Evolutionary conservation across 768 basidiomycete species (phyloP), one percentile per base, ranked within the genome.

Genomic region (Mycena indigotica): DNA sequence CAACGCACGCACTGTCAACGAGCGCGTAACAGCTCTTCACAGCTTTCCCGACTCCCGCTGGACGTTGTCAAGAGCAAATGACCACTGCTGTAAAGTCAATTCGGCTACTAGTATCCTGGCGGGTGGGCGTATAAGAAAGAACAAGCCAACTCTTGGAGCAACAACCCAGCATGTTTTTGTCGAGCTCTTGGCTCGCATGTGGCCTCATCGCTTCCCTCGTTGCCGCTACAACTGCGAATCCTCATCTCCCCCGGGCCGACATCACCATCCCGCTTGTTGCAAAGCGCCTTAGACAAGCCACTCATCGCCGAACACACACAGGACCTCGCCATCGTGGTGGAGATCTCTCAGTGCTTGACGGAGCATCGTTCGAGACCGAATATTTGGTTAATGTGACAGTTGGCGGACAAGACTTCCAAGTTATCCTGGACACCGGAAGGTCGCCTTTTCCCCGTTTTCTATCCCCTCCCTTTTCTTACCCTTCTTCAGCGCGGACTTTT

Each of bases 381-480:
- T 65, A 65, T 45, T 50, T 65, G 1, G 49, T 55, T 23, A 65
- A 63, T 51, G 52, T 63, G 40, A 65, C 55, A 2, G 38, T 65
- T 17, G 64, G 64, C 21, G 61, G 55, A 2, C 48, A 65, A 50
- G 40, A 46, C 0, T 65, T 65, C 53, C 23, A 49, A 13, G 53
- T 65, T 8, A 65, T 65, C 21, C 28, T 63, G 8, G 64, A 65
- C 39, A 60, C 61, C 5, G 64, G 64, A 19, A 62, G 61, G 64
- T 65, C 29, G 4, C 39, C 51, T 1, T 15, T 16, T 25, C n/a
- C 28, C 48, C 17, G 10, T 4, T 23, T 24, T 29, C 32, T 24
- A 6, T 21, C 17, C 10, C 23, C 15, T 24, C 19, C 16, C 32
- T 41, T 53, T 17, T 21, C 4, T 28, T 15, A 15, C 4, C 23